These are phyloP conservation scores for Penicillium verrucosum DNA, from an alignment of 2,329 filamentous ascomycete genomes.

Conservation along the genomic window DNA sequence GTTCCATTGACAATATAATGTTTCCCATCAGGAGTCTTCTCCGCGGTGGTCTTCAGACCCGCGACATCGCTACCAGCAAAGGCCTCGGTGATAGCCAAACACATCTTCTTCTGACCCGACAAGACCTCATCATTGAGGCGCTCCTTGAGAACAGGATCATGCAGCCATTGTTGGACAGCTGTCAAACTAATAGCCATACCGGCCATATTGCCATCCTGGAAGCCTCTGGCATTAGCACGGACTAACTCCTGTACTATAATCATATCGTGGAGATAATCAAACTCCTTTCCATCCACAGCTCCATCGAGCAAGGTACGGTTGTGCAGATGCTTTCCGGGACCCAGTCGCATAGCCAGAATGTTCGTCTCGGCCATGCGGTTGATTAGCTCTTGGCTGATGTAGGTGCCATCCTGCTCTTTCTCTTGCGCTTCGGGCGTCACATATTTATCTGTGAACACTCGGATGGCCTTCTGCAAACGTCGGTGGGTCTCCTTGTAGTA, in stretches of 20 bases:
- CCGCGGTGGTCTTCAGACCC: constrained; percentile 72
- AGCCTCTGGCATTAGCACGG: constrained; percentile 70
- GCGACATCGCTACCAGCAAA: constrained; percentile 84
- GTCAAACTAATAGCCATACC: constrained; percentile 82
- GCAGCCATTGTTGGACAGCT: constrained; percentile 75
- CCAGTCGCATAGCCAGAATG: constrained; percentile 76
- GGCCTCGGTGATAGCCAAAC: constrained; percentile 81
- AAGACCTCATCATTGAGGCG: constrained; percentile 69
- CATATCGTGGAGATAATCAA: constrained; percentile 84
- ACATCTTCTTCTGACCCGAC: constrained; percentile 81
- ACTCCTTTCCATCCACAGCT: constrained; percentile 71
- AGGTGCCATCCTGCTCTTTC: constrained; percentile 69
- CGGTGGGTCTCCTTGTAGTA: constrained; percentile 77
- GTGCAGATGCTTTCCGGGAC: constrained; percentile 77
- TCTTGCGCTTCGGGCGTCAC: constrained; percentile 71
- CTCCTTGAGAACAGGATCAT: constrained; percentile 63
- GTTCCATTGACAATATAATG: constrained; percentile 59
- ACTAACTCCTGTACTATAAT: constrained; percentile 71
- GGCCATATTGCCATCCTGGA: constrained; percentile 82
- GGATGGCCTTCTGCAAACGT: constrained; percentile 64
- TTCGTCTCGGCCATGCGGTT: constrained; percentile 72
- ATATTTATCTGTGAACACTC: constrained; percentile 69
- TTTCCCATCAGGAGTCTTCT: constrained; percentile 71
- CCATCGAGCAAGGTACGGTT: constrained; percentile 66
- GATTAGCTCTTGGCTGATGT: constrained; percentile 68